These are phyloP conservation scores for Jaltomata sinuosa DNA, from an alignment of 257 asterid genomes.

Conservation along the genomic window DNA sequence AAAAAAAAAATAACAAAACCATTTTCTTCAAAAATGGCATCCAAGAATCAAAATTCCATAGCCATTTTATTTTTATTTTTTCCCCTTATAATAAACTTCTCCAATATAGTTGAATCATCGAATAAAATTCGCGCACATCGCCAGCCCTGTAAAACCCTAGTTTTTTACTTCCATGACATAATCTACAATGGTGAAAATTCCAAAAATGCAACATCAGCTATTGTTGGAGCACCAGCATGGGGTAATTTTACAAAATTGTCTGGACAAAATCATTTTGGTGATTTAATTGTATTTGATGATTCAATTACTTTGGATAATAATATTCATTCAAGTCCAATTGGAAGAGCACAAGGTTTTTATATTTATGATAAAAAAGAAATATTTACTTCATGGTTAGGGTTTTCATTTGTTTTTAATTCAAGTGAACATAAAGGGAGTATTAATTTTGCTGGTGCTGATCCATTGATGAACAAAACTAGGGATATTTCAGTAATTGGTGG, in stretches of 20 bases:
- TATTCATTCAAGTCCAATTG: constrained; percentile 52
- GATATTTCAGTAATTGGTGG: constrained; percentile 82
- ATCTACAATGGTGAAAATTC: constrained; percentile 57
- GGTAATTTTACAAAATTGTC: constrained; percentile 49
- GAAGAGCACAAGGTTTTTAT: constrained; percentile 76
- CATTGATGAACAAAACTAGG: constrained; percentile 64
- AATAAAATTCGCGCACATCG: neutral
- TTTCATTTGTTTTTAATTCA: constrained; percentile 61
- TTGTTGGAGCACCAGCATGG: constrained; percentile 61
- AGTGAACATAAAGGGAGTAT: constrained; percentile 44
- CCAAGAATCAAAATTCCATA: neutral
- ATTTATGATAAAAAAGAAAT: constrained; percentile 38
- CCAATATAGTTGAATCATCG: neutral
- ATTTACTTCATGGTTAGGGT: constrained; percentile 60
- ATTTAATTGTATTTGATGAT: constrained; percentile 64
- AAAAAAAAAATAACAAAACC: neutral
- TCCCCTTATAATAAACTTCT: neutral
- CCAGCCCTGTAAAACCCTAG: constrained; percentile 45
- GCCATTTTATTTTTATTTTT: neutral
- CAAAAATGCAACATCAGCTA: constrained; percentile 59
- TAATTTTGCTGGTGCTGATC: constrained; percentile 73
- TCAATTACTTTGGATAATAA: constrained; percentile 70
- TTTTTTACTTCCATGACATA: constrained; percentile 67
- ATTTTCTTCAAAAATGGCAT: neutral
- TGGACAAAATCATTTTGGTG: constrained; percentile 34